Evolutionary conservation across 179 eudicot genomes (phyloP), one percentile per base, ranked within the genome.

Genomic region (Carnegiea gigantea): DNA sequence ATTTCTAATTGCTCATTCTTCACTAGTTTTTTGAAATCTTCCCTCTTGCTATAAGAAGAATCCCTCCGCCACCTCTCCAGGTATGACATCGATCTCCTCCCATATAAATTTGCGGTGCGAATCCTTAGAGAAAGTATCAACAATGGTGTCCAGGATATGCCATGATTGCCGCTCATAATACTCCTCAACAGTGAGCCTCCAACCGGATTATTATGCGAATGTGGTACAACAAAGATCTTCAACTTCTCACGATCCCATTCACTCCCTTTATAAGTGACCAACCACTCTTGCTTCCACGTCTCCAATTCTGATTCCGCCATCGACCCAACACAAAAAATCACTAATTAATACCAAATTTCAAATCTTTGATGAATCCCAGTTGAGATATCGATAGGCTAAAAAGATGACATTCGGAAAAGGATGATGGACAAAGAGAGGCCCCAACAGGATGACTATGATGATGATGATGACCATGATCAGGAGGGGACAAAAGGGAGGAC

Each of bases 21-120:
- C 85, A 96, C 91, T 79, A 96, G 83, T 49, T 87, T 89, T 82
- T 79, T 86, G 81, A 96, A 88, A 79, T 90, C 86, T 67, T 91
- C 92, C 88, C 86, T 92, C 84, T 91, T 92, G 44, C 77, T 76
- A 6, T 85, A 91, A 21, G 99, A 83, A 73, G 99, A 92, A 88
- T 96, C 99, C 85, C 97, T 92, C 99, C 99, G 95, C 99, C 99
- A 96, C 84, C 93, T 96, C 87, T 96, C 98, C 86, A 94, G 81
- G 85, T 94, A 96, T 9, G 98, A 96, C 98, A 96, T 96, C 89
- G n/a, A n/a, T n/a, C n/a, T 94, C 98, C 88, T 94, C 99, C 98
- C 99, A 96, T 82, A 96, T 94, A 90, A 96, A 96, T 80, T 93
- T 96, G 65, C 98, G 92, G 43, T 98, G 90, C 46, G 80, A 43